These are phyloP conservation scores for Cicer pinnatifidum DNA, from an alignment of 306 rosid species.

Conservation along the genomic window DNA sequence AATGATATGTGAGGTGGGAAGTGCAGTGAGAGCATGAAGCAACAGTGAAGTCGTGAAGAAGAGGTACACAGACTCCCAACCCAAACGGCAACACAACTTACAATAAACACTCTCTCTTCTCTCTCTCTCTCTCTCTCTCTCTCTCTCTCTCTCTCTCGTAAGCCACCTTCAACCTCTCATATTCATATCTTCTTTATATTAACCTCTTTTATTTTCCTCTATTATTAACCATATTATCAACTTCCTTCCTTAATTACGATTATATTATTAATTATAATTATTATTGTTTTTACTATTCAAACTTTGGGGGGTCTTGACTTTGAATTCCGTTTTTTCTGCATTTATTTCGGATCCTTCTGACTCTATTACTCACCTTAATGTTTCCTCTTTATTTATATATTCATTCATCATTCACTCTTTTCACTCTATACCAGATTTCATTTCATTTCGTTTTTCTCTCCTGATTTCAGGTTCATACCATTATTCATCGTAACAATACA, in stretches of 20 bases:
- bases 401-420: neutral
- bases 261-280: neutral
- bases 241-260: neutral
- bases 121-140: neutral
- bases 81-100: constrained; percentile 10
- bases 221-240: neutral
- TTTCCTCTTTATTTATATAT: constrained; percentile 3
- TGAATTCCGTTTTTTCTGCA: constrained; percentile 39
- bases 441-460: neutral
- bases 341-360: constrained; percentile 51
- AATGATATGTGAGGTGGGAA: too few species aligned
- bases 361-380: constrained; percentile 19
- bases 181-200: neutral
- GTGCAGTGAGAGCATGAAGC: too few species aligned
- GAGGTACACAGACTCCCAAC: neutral
- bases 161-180: neutral
- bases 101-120: neutral
- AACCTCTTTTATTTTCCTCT: neutral
- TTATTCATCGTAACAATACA: neutral
- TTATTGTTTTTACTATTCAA: neutral
- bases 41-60: neutral
- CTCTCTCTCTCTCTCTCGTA: neutral
- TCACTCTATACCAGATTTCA: neutral
- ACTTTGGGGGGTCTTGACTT: constrained; percentile 31
- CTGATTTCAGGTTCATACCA: constrained; percentile 41